Evolutionary conservation across 768 basidiomycete species (phyloP), one percentile per base, ranked within the genome.

Genomic region (Tulasnella calospora): DNA sequence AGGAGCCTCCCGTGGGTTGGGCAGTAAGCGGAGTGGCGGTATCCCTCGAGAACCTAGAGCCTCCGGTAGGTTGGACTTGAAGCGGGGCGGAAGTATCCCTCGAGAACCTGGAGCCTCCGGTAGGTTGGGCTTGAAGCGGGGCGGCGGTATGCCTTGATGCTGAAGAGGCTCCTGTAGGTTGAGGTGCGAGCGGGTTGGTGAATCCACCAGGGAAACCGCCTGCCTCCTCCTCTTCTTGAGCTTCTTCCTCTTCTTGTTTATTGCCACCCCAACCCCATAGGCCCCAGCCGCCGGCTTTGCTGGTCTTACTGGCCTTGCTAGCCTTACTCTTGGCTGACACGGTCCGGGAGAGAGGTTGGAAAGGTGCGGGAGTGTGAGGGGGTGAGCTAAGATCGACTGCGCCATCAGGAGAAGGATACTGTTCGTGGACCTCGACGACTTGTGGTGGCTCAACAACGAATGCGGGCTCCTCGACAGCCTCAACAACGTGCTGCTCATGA

Each of bases 381-480:
- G 61, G 61, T 27, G 61, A 67, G 61, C 61, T 67, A 67, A 67
- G 61, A 33, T 67, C 61, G 61, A 67, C 61, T 10, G 61, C 61
- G 5, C 61, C 61, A 33, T 67, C 61, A 13, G 61, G 61, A 67
- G 15, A 27, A 27, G 61, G 61, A 67, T 67, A 33, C 61, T 67
- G 4, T 33, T 67, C 61, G 61, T 67, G 61, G n/a, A 67, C 3
- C 12, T 27, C 27, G 5, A 30, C 27, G 61, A 67, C 61, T 6
- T 21, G 13, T 5, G 61, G 61, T 67, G 33, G 27, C 61, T 67
- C 61, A 27, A 67, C 47, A 23, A 51, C n/a, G 61, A 67, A 67
- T 5, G n/a, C n/a, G 33, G 61, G 61, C 15, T 67, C 61, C 61
- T 27, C 27, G 33, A n/a, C 6, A 19, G 51, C 51, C 8, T 4